A percentile compares a stretch with the other conserved stretches of the same genome.
Evolutionary conservation across 768 basidiomycete genomes (phyloP).

Genomic region (Lentinula detonsa): DNA sequence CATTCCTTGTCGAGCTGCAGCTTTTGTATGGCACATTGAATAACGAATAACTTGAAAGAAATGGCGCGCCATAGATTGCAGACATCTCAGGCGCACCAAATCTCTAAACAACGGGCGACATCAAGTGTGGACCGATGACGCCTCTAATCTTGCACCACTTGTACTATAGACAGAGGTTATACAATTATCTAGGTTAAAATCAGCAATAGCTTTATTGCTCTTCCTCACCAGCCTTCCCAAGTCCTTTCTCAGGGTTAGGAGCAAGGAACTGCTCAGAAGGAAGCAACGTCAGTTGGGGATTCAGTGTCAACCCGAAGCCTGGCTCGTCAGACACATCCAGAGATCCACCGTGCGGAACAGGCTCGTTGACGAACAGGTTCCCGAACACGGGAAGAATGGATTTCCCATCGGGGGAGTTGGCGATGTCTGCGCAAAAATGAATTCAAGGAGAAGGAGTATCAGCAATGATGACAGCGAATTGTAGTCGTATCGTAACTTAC

Average conservation of each 20-base stretch:
- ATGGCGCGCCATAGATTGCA: too few species aligned
- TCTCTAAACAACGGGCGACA: too few species aligned
- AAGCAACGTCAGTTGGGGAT: not conserved
- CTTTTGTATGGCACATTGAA: too few species aligned
- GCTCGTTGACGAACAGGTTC: slow-evolving; percentile 2
- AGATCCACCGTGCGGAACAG: slow-evolving; percentile 6
- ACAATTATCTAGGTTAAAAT: too few species aligned
- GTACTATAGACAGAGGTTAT: too few species aligned
- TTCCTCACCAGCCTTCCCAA: not conserved
- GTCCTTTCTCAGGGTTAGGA: slow-evolving; percentile 1
- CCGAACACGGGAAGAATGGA: slow-evolving; percentile 6
- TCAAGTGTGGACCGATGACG: too few species aligned
- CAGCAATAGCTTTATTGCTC: not conserved
- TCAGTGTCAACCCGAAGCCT: slow-evolving; percentile 4
- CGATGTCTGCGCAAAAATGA: not conserved
- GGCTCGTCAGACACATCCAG: slow-evolving; percentile 6
- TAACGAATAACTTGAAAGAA: too few species aligned
- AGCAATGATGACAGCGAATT: not conserved
- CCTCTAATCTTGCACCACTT: too few species aligned
- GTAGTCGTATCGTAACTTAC: not conserved
- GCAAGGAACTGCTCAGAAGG: slow-evolving; percentile 1
- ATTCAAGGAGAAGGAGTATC: not conserved
- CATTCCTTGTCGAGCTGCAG: too few species aligned
- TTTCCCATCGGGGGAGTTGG: slow-evolving; percentile 5
- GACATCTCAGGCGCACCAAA: too few species aligned